Conservation (phyloP, 441 rosid species). For the Adansonia grandidieri region DNA sequence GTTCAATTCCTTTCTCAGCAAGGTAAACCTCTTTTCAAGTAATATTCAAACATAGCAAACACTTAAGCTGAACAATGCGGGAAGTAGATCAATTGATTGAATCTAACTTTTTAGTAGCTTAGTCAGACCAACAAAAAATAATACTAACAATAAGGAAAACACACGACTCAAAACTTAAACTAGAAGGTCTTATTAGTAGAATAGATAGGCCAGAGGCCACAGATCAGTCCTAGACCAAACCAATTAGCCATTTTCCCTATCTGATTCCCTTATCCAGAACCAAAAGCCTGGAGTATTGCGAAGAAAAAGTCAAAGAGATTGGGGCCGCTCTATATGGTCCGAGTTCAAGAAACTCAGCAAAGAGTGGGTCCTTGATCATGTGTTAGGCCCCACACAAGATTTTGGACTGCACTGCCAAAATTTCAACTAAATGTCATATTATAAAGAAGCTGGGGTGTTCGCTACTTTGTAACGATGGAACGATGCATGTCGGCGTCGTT, state of each 20-base stretch:
- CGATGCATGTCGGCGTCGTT: neutral
- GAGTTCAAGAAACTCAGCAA: neutral
- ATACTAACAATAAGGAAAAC: too few species aligned
- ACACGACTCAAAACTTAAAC: too few species aligned
- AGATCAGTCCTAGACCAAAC: neutral
- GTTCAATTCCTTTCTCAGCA: neutral
- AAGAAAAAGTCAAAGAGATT: neutral
- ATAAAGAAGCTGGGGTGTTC: neutral
- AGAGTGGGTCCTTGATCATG: neutral
- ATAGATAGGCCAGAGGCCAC: neutral
- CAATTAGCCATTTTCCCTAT: neutral
- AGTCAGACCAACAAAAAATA: too few species aligned
- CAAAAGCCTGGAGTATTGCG: neutral
- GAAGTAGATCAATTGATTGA: neutral
- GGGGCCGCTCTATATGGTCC: neutral
- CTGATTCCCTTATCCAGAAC: neutral
- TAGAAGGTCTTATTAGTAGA: neutral
- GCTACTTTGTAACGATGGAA: neutral
- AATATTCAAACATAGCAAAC: neutral
- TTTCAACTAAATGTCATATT: constrained; percentile 10
- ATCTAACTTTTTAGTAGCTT: neutral
- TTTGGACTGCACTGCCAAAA: constrained; percentile 12
- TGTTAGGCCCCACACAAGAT: neutral
- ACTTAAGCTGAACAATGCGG: neutral
- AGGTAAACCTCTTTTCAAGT: neutral